Base-by-base conservation (phyloP, 2,329 filamentous ascomycete genomes). In the Hymenoscyphus fructigenus region DNA sequence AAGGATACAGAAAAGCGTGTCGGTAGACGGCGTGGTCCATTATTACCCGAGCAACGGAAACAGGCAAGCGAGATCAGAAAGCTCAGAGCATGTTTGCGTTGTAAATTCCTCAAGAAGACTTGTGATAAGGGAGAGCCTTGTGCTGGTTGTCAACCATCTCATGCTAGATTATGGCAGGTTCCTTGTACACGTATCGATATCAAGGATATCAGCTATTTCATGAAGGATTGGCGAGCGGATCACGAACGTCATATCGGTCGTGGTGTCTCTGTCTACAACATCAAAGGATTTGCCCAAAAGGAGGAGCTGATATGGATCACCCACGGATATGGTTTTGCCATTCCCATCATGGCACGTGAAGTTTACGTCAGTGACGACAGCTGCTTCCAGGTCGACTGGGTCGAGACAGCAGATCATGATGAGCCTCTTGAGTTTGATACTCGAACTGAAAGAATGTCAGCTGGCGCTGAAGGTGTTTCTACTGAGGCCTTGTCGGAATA, bases 71-170 rank as follows among this genome's bases (percentile, higher is more conserved):
- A 98, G 79, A 98, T 98, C 76, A 88, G 94, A 77, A 98, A 98
- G 80, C 83, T 97, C 72, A 87, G 94, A 75, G 94, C 94, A 58
- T 98, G 94, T 78, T 83, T 98, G 73, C 89, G 94, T 70, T 98
- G 94, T 86, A 97, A 97, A 81, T 98, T 97, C 83, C 84, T 98
- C 77, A 98, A 98, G 86, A 98, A 98, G 86, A 97, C 94, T 59
- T 98, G 94, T 76, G 94, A 98, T 79, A 97, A 96, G 82, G 94
- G 94, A 69, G 93, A 97, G 81, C 94, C 94, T 65, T 98, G 94
- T 79, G 91, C 90, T 73, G 94, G 94, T 58, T 98, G 94, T 82
- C 91, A 97, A 81, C 94, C 94, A 60, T 96, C 93, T 23, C 94
- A 98, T 78, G 94, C 94, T 68, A 89, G 94, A 69, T 84, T 98